A percentile compares a stretch with the other conserved stretches of the same genome.
phyloP scores from a whole-genome alignment of 768 basidiomycete genomes.

The Russula brevipes region DNA sequence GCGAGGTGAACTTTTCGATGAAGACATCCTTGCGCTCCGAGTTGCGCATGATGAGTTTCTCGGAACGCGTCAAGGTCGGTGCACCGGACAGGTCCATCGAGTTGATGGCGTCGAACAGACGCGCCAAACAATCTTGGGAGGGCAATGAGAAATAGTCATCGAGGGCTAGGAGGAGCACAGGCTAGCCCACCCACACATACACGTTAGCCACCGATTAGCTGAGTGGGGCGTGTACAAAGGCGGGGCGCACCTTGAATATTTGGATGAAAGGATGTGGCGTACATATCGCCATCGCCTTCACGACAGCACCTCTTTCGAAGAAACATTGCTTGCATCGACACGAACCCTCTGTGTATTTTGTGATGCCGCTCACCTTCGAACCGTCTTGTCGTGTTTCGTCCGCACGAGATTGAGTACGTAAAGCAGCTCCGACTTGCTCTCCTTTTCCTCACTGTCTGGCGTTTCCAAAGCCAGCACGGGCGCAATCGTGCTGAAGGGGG shows the following conservation, averaged over 20 bases:
- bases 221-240: not conserved
- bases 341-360: not conserved
- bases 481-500: slow-evolving; percentile 78
- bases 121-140: slow-evolving; percentile 83
- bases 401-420: slow-evolving; percentile 89
- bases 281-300: slow-evolving; percentile 92
- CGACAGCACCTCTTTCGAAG: slow-evolving; percentile 78
- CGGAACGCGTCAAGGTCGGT: slow-evolving; percentile 70
- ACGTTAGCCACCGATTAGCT: not conserved
- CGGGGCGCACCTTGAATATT: slow-evolving; percentile 76
- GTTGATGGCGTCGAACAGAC: slow-evolving; percentile 90
- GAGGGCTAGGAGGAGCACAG: slow-evolving; percentile 86
- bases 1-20: slow-evolving; percentile 62
- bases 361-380: slow-evolving; percentile 54
- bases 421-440: slow-evolving; percentile 49
- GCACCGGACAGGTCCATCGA: slow-evolving; percentile 80
- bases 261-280: slow-evolving; percentile 92
- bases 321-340: not conserved
- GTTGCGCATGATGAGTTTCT: slow-evolving; percentile 84
- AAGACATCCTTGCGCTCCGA: slow-evolving; percentile 93
- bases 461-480: slow-evolving; percentile 74
- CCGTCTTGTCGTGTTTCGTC: slow-evolving; percentile 83
- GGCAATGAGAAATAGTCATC: slow-evolving; percentile 92
- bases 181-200: slow-evolving; percentile 44
- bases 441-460: slow-evolving; percentile 31